Base-by-base conservation (phyloP, 352 stramenopile genomes). In the Peronospora tabacina region DNA sequence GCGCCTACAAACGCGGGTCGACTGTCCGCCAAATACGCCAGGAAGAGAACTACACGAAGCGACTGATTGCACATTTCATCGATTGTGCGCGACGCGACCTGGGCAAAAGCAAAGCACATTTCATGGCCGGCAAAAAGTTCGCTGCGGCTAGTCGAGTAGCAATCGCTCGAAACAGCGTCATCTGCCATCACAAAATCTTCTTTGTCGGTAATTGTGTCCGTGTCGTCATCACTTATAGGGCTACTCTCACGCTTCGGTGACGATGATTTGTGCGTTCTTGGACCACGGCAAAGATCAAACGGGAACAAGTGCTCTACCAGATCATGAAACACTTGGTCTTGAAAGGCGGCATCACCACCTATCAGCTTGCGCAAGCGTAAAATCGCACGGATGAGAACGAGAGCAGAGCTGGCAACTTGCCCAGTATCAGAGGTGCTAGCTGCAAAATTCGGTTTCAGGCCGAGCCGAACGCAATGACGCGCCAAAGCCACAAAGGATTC, bases 401-500 rank as follows among this genome's bases (percentile, higher is more conserved):
- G 19, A 17, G 86, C 77, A 19, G 70, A 56, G 12, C 50, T 62
- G 29, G 58, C 26, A 10, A 22, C 35, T 36, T 61, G 15, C 8
- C 54, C 52, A 52, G 48, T 56, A 24, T 33, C 46, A 32, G 28
- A 5, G 17, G 34, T 38, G 13, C 24, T 30, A 3, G 52, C 42
- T 7, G 55, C 40, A 16, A 40, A 54, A 34, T 57, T 47, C 6
- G 41, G 58, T 24, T 52, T 51, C 44, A 87, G 40, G 2, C 68
- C 62, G 16, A 80, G 50, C 3, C 75, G 75, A 24, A 89, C 67
- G 15, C 70, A 86, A 34, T 87, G 77, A 19, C 71, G 68, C 11
- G 77, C 75, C 2, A 87, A 54, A 8, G 66, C 66, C n/a, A 85
- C 68, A 10, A 85, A 78, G 9, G 77, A 88, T 56, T 85, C 72